Percentiles rank a stretch among this genome's conserved stretches.
These are phyloP conservation scores for Ophiognomonia clavigignenti-juglandacearum DNA, from an alignment of 2,329 filamentous ascomycete genomes.

Conservation along the genomic window DNA sequence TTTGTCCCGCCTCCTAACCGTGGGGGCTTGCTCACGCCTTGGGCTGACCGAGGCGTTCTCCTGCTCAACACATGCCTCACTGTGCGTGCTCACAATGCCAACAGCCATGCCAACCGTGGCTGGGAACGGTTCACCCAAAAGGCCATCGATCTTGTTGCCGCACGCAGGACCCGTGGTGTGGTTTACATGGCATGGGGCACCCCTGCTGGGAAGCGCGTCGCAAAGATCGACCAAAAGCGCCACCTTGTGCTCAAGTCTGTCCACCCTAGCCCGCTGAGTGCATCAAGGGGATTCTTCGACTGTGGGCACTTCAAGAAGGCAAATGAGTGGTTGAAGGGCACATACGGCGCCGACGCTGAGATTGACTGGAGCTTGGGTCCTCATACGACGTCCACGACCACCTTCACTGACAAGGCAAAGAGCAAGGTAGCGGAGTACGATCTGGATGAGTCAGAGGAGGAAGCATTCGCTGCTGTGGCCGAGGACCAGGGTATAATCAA, in stretches of 20 bases:
- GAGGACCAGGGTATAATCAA: slow-evolving; percentile 14
- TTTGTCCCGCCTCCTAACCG: slow-evolving; percentile 73
- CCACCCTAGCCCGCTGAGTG: slow-evolving; percentile 92
- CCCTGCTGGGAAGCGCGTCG: slow-evolving; percentile 75
- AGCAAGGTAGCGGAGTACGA: slow-evolving; percentile 9
- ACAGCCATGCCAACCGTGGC: slow-evolving; percentile 77
- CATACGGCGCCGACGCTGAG: slow-evolving; percentile 73
- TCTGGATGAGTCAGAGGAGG: slow-evolving; percentile 12
- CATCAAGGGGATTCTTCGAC: slow-evolving; percentile 74
- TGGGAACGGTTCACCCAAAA: slow-evolving; percentile 94
- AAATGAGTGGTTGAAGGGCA: slow-evolving; percentile 75
- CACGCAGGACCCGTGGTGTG: slow-evolving; percentile 72
- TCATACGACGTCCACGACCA: slow-evolving; percentile 23
- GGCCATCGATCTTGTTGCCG: slow-evolving; percentile 81
- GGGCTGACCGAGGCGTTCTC: slow-evolving; percentile 89
- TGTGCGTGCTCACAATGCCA: slow-evolving; percentile 82
- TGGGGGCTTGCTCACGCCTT: slow-evolving; percentile 80
- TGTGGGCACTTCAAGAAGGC: slow-evolving; percentile 76
- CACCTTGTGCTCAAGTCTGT: slow-evolving; percentile 83
- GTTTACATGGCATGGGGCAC: slow-evolving; percentile 94
- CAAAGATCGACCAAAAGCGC: slow-evolving; percentile 63
- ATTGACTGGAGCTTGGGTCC: slow-evolving; percentile 75
- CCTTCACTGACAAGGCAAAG: slow-evolving; percentile 19
- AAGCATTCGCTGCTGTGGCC: slow-evolving; percentile 10
- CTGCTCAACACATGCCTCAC: slow-evolving; percentile 94